Evolutionary conservation across 345 rosid genomes (phyloP), one percentile per base, ranked within the genome.

Genomic region (Eucalyptus caleyi): DNA sequence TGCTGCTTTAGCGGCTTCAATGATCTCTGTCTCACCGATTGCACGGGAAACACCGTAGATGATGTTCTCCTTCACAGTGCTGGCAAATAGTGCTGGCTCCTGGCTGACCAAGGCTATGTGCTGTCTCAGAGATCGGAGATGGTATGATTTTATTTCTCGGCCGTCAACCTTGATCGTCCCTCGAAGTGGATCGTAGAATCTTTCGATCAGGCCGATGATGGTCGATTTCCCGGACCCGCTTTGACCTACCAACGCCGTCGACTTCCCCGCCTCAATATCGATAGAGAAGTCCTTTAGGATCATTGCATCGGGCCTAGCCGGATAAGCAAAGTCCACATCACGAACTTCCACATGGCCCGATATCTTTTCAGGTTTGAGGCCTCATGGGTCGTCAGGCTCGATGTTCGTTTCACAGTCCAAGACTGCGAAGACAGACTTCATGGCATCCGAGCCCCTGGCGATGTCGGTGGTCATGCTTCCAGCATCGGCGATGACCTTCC

Each of bases 81-180:
- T 91, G 0, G 51, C 90, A 8, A 92, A 90, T 34, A 92, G 30
- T 1, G 90, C 51, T 5, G 93, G 92, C 45, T 92, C 93, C 53
- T 92, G 93, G n/a, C 93, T 92, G 2, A 92, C 92, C 8, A 91
- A 80, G 12, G 92, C 92, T 5, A 90, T 82, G 72, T 88, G 44
- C 60, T 88, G 45, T 50, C 89, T 88, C 53, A 88, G 53, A 12
- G 89, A 45, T 50, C 53, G 50, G 12, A 88, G 83, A 12, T 45
- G 50, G 40, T 88, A 88, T n/a, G 85, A 62, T 50, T 24, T 34
- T 40, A 88, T 42, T 12, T 88, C 53, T 42, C 89, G 89, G 30
- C 86, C 85, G 27, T 88, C 89, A 23, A 88, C 50, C 44, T 42
- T 67, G 40, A 88, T 27, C 4, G 85, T 65, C 26, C 89, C 89